These are phyloP conservation scores for Euphorbia tirucalli DNA, from an alignment of 345 rosid genomes.

Conservation along the genomic window DNA sequence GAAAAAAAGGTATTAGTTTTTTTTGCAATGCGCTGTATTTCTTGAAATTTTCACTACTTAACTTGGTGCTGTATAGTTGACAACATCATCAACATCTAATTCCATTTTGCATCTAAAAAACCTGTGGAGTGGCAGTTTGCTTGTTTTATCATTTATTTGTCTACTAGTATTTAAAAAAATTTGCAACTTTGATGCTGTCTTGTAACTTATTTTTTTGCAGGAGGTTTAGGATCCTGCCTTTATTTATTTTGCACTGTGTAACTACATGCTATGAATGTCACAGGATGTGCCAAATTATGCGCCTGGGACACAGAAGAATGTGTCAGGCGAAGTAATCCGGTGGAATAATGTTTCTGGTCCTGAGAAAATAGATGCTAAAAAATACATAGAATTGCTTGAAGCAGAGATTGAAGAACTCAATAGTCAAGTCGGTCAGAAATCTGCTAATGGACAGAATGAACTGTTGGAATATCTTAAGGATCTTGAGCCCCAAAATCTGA, in stretches of 20 bases:
- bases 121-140: no score
- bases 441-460: conserved; percentile 68
- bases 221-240: not conserved
- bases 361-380: conserved; percentile 85
- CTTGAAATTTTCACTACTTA: not conserved
- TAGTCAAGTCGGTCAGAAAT: conserved; percentile 64
- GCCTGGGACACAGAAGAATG: conserved; percentile 91
- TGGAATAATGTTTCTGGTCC: conserved; percentile 90
- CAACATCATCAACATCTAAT: not conserved
- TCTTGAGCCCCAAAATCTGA: conserved; percentile 92
- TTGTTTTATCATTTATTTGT: no score
- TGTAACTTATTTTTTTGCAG: not conserved
- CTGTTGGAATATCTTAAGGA: conserved; percentile 83
- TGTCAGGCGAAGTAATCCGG: conserved; percentile 85
- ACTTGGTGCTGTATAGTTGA: not conserved
- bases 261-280: conserved; percentile 20
- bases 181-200: not conserved
- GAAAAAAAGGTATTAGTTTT: conserved; percentile 50
- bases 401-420: conserved; percentile 93
- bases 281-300: conserved; percentile 75
- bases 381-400: conserved; percentile 87
- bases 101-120: no score
- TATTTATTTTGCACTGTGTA: not conserved
- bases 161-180: no score
- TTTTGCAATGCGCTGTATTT: not conserved